phyloP scores from a whole-genome alignment of 2,329 filamentous ascomycete genomes.

The Hypoxylon sp. region DNA sequence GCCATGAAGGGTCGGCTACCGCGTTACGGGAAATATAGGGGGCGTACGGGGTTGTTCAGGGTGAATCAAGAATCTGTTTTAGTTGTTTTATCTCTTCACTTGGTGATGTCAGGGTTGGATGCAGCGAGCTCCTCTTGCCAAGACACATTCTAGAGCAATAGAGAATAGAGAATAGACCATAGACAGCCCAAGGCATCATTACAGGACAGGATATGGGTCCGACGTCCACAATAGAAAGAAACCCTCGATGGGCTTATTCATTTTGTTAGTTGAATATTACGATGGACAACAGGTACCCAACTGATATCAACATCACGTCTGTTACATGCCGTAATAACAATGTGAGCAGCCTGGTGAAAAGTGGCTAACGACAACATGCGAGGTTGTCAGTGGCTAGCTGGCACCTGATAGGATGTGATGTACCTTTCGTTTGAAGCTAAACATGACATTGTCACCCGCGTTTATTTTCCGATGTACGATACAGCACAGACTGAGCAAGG shows the following conservation, averaged over 20 bases:
- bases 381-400: conserved; percentile 1
- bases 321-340: conserved; percentile 8
- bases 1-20: conserved; percentile 24
- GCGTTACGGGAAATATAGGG: conserved; percentile 27
- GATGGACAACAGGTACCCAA: background rate
- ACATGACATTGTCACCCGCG: conserved; percentile 32
- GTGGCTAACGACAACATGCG: conserved; percentile 17
- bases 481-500: conserved; percentile 22
- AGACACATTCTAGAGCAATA: conserved; percentile 10
- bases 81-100: conserved; percentile 7
- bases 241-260: background rate
- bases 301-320: background rate
- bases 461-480: conserved; percentile 40
- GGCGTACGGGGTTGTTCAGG: background rate
- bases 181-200: background rate
- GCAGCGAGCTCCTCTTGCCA: conserved; percentile 12
- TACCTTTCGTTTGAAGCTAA: conserved; percentile 28
- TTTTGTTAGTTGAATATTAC: conserved; percentile 17
- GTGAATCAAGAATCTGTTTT: conserved; percentile 7
- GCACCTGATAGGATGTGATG: conserved; percentile 27
- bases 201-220: conserved; percentile 16
- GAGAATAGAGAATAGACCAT: background rate
- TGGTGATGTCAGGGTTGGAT: conserved; percentile 2
- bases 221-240: conserved; percentile 14
- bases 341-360: conserved; percentile 6